Evolutionary conservation across 2,329 filamentous ascomycete genomes (phyloP), one percentile per base, ranked within the genome.

Genomic region (Ceratocystis alfenasii): DNA sequence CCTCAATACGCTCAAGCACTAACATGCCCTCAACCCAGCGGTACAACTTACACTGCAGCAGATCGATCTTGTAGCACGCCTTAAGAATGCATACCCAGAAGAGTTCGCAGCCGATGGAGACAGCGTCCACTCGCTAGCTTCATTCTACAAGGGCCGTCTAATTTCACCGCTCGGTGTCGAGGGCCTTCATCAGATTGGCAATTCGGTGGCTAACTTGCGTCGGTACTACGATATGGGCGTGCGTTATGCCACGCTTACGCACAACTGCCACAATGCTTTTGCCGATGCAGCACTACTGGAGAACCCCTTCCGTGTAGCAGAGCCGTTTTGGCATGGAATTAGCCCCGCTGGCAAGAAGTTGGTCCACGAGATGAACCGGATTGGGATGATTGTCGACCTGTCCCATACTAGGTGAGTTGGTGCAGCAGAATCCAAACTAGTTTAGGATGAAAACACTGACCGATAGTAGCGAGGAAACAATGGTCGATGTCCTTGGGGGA

Each of bases 361-460:
- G 0, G 79, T 97, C 57, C 79, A 79, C 45, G 93, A 97, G 78
- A 96, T 97, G 92, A 97, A 96, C 74, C 83, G 93, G 2, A 78
- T 96, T 1, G 93, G 93, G 30, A 91, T 96, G 86, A 85, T 96
- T n/a, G 88, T 97, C 50, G 93, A 96, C 73, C 80, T 96, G 45
- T 82, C 88, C 5, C 93, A 96, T 74, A 79, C 79, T 3, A 83
- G 76, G 76, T 69, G 50, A 25, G 48, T 48, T 45, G 28, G 15
- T 33, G 36, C 30, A 20, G 36, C 36, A 41, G 36, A 41, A 15
- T 41, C 3, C 36, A 15, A 15, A 12, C 36, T 41, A 41, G 36
- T 41, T 41, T 12, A 41, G 10, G 12, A 41, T 15, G 12, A 12
- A 41, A 41, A 41, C 36, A 41, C 36, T 41, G 8, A 41, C 36